Conservation (phyloP, 192 early-diverging fungal genomes). For the Backusella liffmaniae region DNA sequence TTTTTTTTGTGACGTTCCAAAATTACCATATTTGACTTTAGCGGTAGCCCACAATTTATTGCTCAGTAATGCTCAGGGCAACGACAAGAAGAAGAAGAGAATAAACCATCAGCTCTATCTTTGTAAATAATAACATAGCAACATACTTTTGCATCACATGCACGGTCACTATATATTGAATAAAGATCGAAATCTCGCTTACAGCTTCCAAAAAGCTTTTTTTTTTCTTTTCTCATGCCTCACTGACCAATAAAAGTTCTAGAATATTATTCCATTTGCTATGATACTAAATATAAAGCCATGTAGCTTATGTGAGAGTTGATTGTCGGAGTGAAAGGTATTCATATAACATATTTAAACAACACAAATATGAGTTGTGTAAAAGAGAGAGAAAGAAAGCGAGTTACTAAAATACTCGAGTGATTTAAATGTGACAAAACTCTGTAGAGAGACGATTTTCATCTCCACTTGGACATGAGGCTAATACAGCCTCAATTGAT, state of each 20-base stretch:
- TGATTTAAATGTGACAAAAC: background rate
- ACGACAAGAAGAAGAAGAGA: background rate
- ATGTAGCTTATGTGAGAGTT: no score
- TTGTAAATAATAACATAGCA: background rate
- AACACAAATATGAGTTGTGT: no score
- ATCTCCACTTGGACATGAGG: background rate
- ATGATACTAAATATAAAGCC: background rate
- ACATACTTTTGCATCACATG: background rate
- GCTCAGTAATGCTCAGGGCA: background rate
- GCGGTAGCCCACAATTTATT: background rate
- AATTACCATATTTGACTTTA: background rate
- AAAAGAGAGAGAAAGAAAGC: background rate
- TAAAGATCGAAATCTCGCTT: background rate
- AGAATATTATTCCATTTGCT: background rate
- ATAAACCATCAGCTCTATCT: background rate
- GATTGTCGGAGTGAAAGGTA: background rate
- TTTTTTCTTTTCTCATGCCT: background rate
- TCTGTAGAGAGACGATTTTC: background rate
- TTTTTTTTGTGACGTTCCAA: background rate
- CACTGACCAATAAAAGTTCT: background rate
- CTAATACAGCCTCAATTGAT: no score
- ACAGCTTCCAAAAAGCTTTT: background rate
- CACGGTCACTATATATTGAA: background rate
- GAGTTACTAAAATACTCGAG: background rate
- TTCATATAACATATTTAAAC: no score